Evolutionary conservation across 768 basidiomycete species (phyloP), one percentile per base, ranked within the genome.

Genomic region (Mycena olivaceomarginata): DNA sequence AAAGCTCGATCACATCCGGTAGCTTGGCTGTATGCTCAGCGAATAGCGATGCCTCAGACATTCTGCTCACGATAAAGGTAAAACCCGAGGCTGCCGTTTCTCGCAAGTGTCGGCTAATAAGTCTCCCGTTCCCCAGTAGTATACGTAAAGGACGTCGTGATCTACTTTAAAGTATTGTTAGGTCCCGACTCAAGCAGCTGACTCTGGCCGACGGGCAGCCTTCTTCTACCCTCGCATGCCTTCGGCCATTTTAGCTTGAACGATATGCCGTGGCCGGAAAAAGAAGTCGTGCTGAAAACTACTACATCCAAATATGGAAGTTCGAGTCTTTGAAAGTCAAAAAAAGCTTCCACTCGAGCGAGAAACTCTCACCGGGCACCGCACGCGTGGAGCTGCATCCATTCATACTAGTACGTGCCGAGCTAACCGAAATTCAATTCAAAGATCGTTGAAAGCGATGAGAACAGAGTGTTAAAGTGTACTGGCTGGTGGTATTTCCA

Each of bases 91-190:
- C 13, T 37, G 37, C 57, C 57, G 57, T 13, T 59, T 59, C 57
- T 59, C 57, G 57, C 25, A 59, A 59, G 25, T 31, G 57, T 59
- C 57, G 57, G 57, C 57, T 59, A 37, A 59, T 59, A 59, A 59
- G 16, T 59, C 31, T 59, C 25, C 57, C 13, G 25, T 15, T 59
- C 31, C 57, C 25, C 1, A 59, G 57, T 8, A 13, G 31, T 59
- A 59, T 59, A 15, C 11, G 48, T 51, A 51, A 13, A 13, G 57
- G 10, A 59, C 57, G 57, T 8, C 57, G 57, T 59, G 57, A 31
- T 15, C 57, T 8, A 59, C 57, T 59, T 59, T 37, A 37, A 31
- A 2, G 31, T 59, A 59, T 59, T 31, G 57, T 31, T 25, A 15
- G 57, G 25, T 25, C 25, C 8, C 20, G 22, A 56, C 7, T 22